Base-by-base conservation (phyloP, 2,329 filamentous ascomycete species). In the Daldinia sp. region DNA sequence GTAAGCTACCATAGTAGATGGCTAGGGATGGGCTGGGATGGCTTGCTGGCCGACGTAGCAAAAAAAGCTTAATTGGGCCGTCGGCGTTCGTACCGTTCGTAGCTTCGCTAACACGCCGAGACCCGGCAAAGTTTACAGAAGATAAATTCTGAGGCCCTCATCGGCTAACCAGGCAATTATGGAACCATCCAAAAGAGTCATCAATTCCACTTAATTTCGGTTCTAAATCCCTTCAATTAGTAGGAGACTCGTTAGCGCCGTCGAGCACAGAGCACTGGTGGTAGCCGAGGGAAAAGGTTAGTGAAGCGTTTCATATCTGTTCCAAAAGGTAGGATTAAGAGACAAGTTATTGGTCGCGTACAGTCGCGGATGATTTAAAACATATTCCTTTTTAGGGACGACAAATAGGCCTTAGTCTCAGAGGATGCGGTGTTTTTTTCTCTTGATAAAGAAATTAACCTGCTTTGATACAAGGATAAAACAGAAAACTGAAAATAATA, bases 311-410 rank as follows among this genome's bases (percentile, higher is more conserved):
- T 68, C 65, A 68, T 57, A 39, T 55, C 30, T 60, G 69, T 69
- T 67, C 66, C 69, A 69, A 67, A 50, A 64, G 63, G 66, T 71
- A 48, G 57, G 50, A 71, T 69, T 48, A 62, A 65, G 18, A 63
- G 39, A n/a, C 46, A 60, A 58, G 61, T 58, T 55, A 64, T 65
- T 46, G 57, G 57, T 35, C 48, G 42, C 59, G 39, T 51, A 46
- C 51, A 50, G 42, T 53, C 51, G 63, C 9, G 60, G 64, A 64
- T 67, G 53, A 58, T 60, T 44, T 64, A 42, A 33, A 23, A n/a
- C 26, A 30, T 50, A 30, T 50, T 50, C 26, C 26, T 23, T 23
- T 18, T 26, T 50, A 50, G 6, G 15, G 26, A 51, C 15, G 46
- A 6, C 28, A 51, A 33, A 33, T 30, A 35, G 33, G 33, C 10